phyloP scores from a whole-genome alignment of 345 rosid genomes.

The Anastatica hierochuntica region DNA sequence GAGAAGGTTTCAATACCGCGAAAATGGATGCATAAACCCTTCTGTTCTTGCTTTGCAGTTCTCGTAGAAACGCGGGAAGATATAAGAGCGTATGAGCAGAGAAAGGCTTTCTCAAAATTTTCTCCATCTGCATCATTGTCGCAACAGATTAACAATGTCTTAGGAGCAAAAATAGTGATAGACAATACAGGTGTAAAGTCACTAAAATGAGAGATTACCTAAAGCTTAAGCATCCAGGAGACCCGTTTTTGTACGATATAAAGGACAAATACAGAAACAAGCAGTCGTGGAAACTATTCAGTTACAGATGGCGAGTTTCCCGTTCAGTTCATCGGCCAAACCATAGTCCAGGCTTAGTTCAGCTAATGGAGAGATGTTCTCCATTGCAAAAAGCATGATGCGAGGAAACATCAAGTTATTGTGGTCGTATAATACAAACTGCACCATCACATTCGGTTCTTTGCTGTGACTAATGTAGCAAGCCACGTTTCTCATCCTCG shows the following conservation, averaged over 20 bases:
- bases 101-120: slow-evolving; percentile 8
- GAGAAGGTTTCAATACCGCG: not conserved
- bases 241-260: not conserved
- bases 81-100: slow-evolving; percentile 4
- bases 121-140: slow-evolving; percentile 20
- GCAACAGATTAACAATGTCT: not conserved
- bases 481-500: slow-evolving; percentile 81
- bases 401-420: slow-evolving; percentile 75
- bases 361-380: slow-evolving; percentile 68
- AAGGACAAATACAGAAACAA: not conserved
- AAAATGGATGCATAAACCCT: not conserved
- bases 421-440: slow-evolving; percentile 67
- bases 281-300: not conserved
- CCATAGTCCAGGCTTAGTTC: slow-evolving; percentile 92
- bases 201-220: slow-evolving; percentile 8
- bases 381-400: slow-evolving; percentile 81
- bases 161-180: not conserved
- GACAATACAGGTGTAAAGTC: not conserved
- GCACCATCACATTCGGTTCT: slow-evolving; percentile 74
- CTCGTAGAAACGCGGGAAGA: not conserved
- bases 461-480: slow-evolving; percentile 76
- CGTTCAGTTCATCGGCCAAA: slow-evolving; percentile 53
- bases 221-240: not conserved
- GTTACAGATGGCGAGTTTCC: slow-evolving; percentile 53
- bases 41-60: not conserved